Evolutionary conservation across 78 protist genomes (phyloP), one percentile per base, ranked within the genome.

Genomic region (Mastigamoeba balamuthi): DNA sequence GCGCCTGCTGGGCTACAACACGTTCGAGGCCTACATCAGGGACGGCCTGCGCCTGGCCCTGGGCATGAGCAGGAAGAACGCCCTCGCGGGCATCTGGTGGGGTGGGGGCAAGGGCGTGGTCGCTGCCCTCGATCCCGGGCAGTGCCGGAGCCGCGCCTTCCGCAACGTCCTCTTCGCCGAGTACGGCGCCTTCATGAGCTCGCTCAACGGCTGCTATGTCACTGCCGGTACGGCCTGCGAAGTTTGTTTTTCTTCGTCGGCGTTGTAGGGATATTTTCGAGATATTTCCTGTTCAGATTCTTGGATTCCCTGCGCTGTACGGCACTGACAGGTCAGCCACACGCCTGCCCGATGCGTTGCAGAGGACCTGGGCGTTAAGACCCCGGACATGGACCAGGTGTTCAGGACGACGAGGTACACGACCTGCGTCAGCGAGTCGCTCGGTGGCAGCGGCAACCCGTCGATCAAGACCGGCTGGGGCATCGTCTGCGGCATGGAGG

Each of bases 61-160:
- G 29, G 78, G 78, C 30, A 75, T 75, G 78, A 4, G 78, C 4
- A 6, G 70, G 40, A 75, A 75, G 23, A 66, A 37, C 27, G 78
- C 78, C 8, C 41, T 75, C 6, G 78, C 78, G 3, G 78, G 78
- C 5, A 3, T 75, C n/a, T 75, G 78, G 78, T 75, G 71, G 71
- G 78, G 78, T 23, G 78, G 78, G 10, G 78, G 78, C 17, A 75
- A 75, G 8, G 78, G 71, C 6, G 74, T 75, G 35, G 3, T 58
- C 8, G 70, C 71, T 5, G 27, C 4, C 43, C 30, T 7, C 52
- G 23, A 4, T 70, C 63, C 23, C 23, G 29, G 58, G 58, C 33
- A 48, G 64, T 6, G 33, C 27, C 25, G 48, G 3, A 10, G 4
- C 5, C 40, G 3, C 10, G 72, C 3, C 37, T 73, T 9, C 35